These are phyloP conservation scores for Phytopythium boreale DNA, from an alignment of 352 stramenopile species.

Conservation along the genomic window DNA sequence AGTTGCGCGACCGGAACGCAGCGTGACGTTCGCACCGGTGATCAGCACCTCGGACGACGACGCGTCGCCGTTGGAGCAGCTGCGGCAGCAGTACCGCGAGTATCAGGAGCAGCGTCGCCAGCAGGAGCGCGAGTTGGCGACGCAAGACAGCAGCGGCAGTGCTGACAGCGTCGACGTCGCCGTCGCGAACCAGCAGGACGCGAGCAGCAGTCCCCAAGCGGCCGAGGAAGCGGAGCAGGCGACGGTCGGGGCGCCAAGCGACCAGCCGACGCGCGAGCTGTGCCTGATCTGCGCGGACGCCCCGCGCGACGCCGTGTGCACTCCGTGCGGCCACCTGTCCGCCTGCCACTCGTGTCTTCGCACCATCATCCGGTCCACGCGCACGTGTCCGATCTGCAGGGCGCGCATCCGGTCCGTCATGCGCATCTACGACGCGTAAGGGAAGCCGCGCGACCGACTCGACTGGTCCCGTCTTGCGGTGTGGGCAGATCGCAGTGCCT, in stretches of 20 bases:
- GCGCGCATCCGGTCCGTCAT: conserved; percentile 37
- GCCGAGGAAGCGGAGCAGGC: not conserved
- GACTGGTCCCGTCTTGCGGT: not conserved
- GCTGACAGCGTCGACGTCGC: not conserved
- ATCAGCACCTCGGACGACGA: conserved; percentile 7
- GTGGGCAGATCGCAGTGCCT: not conserved
- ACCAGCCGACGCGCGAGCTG: conserved; percentile 16
- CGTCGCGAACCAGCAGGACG: not conserved
- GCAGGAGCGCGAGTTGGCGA: not conserved
- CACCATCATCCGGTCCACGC: conserved; percentile 25
- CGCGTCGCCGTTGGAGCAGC: conserved; percentile 3
- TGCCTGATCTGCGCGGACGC: conserved; percentile 50
- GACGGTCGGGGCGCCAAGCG: not conserved
- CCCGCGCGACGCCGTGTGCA: conserved; percentile 41
- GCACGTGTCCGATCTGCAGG: conserved; percentile 49
- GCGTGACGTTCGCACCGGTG: not conserved
- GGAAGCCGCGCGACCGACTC: not conserved
- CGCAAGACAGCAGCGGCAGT: not conserved
- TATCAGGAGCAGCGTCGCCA: conserved; percentile 1
- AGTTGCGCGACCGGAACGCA: not conserved
- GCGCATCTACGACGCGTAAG: conserved; percentile 32
- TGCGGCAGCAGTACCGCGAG: conserved; percentile 8
- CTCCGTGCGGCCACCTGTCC: conserved; percentile 51
- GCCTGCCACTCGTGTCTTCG: conserved; percentile 40
- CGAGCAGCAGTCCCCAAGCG: not conserved